phyloP scores from a whole-genome alignment of 371 early-diverging fungal genomes.

The Apophysomyces variabilis region DNA sequence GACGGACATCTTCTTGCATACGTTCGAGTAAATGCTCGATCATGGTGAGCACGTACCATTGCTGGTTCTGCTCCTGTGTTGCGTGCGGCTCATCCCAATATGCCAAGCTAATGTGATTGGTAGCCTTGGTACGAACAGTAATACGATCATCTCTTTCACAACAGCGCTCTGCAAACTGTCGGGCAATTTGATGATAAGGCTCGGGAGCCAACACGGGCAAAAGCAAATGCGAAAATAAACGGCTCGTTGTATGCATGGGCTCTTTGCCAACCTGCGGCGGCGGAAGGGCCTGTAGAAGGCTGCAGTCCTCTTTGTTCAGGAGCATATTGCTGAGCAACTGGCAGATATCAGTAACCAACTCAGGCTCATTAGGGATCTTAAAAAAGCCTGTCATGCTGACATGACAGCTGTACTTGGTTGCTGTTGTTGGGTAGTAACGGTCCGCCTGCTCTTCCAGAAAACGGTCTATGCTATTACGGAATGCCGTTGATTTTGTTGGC shows the following conservation, averaged over 20 bases:
- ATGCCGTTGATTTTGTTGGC: constrained; percentile 19
- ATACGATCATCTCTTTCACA: constrained; percentile 3
- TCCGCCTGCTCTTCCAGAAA: constrained; percentile 20
- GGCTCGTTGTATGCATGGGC: not conserved
- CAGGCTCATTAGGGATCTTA: constrained; percentile 15
- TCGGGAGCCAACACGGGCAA: constrained; percentile 28
- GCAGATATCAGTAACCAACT: not conserved
- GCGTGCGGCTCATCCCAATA: constrained; percentile 50
- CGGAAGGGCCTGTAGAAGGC: not conserved
- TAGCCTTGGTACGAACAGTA: constrained; percentile 30
- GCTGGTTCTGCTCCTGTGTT: constrained; percentile 12
- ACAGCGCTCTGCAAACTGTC: constrained; percentile 14
- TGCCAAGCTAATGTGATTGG: constrained; percentile 46
- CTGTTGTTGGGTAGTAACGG: constrained; percentile 27
- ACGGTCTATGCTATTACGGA: constrained; percentile 20
- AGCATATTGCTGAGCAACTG: constrained; percentile 8
- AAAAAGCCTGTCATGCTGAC: constrained; percentile 45
- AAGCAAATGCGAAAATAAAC: constrained; percentile 24
- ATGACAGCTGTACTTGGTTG: constrained; percentile 39
- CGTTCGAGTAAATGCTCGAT: constrained; percentile 19
- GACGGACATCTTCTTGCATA: constrained; percentile 21
- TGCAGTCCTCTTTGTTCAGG: not conserved
- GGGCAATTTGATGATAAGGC: constrained; percentile 3
- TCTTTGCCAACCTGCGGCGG: not conserved
- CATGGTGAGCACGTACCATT: constrained; percentile 13